Conservation (phyloP, 768 basidiomycete species). For the Lactarius hengduanensis region DNA sequence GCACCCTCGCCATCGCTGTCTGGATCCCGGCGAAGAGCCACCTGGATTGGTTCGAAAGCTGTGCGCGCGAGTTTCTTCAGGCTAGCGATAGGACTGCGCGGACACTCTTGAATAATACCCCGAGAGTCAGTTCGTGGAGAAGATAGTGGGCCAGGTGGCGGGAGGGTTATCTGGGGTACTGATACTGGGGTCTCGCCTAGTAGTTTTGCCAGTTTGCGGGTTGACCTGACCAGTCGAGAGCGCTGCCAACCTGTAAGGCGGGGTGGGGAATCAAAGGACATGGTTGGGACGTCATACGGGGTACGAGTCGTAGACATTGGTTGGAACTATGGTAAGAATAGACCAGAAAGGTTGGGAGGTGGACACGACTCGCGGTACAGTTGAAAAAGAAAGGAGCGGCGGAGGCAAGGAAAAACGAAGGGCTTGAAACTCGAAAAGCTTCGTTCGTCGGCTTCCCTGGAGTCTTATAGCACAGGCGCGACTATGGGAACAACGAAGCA, state of each 20-base stretch:
- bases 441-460: neutral
- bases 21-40: conserved; percentile 4
- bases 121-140: neutral
- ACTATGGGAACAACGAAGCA: neutral
- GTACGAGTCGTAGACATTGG: conserved; percentile 3
- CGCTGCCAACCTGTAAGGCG: conserved; percentile 20
- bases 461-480: conserved; percentile 17
- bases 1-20: neutral
- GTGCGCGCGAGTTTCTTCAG: conserved; percentile 16
- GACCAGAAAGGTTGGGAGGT: neutral
- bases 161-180: conserved; percentile 4
- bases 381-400: conserved; percentile 2
- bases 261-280: neutral
- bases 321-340: neutral
- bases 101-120: neutral
- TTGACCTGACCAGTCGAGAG: conserved; percentile 21
- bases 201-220: conserved; percentile 27
- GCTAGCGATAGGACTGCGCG: neutral
- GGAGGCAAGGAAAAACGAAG: neutral
- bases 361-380: neutral
- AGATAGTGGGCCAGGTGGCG: neutral
- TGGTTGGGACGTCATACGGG: neutral
- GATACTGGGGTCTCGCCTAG: conserved; percentile 26
- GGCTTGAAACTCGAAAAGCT: neutral
- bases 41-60: conserved; percentile 5